phyloP scores from a whole-genome alignment of 257 asterid species.

The Nicotiana obtusifolia region DNA sequence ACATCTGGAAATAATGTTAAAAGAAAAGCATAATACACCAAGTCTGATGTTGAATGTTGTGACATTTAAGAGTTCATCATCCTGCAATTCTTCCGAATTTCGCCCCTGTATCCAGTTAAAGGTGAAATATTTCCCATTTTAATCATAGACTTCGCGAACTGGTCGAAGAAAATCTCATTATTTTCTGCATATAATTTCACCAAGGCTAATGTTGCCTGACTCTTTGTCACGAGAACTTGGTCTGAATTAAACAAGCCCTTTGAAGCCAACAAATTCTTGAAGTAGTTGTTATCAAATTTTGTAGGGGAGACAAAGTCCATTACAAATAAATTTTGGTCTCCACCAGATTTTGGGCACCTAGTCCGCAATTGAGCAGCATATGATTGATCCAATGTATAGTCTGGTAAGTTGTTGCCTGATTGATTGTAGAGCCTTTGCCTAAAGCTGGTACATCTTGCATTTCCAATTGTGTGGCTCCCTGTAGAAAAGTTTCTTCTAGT shows the following conservation, averaged over 20 bases:
- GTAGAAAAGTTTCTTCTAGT: conserved; percentile 5
- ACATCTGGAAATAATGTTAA: not conserved
- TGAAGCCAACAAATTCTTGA: conserved; percentile 54
- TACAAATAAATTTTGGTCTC: conserved; percentile 64
- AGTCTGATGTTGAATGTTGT: not conserved
- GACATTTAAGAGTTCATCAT: conserved; percentile 29
- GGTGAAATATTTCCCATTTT: conserved; percentile 90
- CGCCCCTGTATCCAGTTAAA: conserved; percentile 61
- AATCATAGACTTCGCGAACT: conserved; percentile 68
- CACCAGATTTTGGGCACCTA: conserved; percentile 67
- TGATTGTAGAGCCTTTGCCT: conserved; percentile 83
- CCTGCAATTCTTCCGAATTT: conserved; percentile 67
- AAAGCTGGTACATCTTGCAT: conserved; percentile 74
- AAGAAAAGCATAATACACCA: not conserved
- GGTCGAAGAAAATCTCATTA: conserved; percentile 56
- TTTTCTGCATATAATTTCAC: conserved; percentile 62
- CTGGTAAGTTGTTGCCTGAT: conserved; percentile 52
- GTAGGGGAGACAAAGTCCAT: conserved; percentile 60
- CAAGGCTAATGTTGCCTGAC: conserved; percentile 38
- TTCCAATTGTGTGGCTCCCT: conserved; percentile 88
- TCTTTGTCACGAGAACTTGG: conserved; percentile 60
- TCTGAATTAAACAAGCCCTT: conserved; percentile 76
- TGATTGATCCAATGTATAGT: conserved; percentile 42
- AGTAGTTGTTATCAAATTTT: conserved; percentile 67
- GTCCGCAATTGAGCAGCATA: conserved; percentile 55